phyloP scores from a whole-genome alignment of 139 green algal species.

The Tetradesmus lagerheimii region DNA sequence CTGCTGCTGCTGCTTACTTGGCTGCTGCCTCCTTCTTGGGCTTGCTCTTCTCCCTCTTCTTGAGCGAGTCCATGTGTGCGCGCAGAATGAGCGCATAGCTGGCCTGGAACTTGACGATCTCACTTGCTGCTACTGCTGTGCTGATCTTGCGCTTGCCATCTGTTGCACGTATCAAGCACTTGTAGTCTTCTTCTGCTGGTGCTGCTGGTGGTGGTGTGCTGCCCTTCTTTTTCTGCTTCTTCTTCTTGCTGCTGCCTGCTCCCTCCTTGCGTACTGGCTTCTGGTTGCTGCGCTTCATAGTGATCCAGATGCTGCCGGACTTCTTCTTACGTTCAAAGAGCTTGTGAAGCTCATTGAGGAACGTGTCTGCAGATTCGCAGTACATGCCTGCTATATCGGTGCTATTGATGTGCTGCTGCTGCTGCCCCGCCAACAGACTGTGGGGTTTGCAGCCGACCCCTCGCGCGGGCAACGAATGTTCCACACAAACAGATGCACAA shows the following conservation, averaged over 20 bases:
- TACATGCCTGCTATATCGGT: conserved; percentile 9
- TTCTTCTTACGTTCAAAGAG: conserved; percentile 77
- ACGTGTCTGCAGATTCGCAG: conserved; percentile 69
- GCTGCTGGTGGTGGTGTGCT: not conserved
- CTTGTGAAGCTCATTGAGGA: conserved; percentile 84
- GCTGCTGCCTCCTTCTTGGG: conserved; percentile 32
- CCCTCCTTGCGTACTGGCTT: conserved; percentile 40
- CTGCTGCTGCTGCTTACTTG: not conserved
- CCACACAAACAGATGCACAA: too few species aligned
- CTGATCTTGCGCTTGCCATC: conserved; percentile 89
- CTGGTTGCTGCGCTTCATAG: conserved; percentile 77
- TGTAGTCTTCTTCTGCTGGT: conserved; percentile 57
- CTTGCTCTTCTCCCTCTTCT: conserved; percentile 68
- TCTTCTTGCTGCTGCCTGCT: conserved; percentile 34
- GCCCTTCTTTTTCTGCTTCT: conserved; percentile 31
- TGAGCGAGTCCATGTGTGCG: conserved; percentile 72
- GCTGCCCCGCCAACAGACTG: not conserved
- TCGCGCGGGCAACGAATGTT: too few species aligned
- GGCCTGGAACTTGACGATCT: conserved; percentile 69
- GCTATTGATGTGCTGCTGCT: not conserved
- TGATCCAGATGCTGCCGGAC: conserved; percentile 74
- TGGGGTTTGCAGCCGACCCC: not conserved
- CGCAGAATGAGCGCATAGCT: conserved; percentile 60
- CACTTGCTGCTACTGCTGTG: conserved; percentile 60
- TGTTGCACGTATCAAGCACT: conserved; percentile 80